A percentile compares a stretch with the other conserved stretches of the same genome.
These are phyloP conservation scores for Neurospora intermedia DNA, from an alignment of 495 filamentous ascomycete genomes.

Conservation along the genomic window DNA sequence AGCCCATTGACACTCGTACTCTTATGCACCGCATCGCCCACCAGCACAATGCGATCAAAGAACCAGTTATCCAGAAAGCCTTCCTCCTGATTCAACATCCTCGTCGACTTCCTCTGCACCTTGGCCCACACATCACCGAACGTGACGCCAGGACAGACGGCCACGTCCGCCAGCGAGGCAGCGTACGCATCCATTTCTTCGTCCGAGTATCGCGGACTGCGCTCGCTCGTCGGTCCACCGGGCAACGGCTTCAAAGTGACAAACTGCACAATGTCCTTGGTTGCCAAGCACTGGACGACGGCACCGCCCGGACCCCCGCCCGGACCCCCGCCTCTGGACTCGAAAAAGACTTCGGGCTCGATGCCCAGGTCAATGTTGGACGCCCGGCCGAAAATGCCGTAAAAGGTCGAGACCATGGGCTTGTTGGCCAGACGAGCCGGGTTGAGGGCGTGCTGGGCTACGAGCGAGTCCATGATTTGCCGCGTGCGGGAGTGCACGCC, in stretches of 20 bases:
- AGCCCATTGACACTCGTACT: background rate
- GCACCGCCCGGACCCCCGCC: background rate
- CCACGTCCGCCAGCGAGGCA: background rate
- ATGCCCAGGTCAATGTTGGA: background rate
- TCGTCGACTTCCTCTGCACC: background rate
- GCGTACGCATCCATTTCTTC: background rate
- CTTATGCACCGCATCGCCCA: slow-evolving; percentile 37
- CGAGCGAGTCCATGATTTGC: slow-evolving; percentile 28
- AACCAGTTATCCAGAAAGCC: slow-evolving; percentile 27
- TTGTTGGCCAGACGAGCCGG: background rate
- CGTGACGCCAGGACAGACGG: background rate
- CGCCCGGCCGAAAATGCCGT: background rate
- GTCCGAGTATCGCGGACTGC: background rate
- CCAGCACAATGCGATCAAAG: slow-evolving; percentile 28
- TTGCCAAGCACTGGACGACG: background rate
- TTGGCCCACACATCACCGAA: background rate
- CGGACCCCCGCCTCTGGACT: background rate
- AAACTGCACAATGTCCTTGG: background rate
- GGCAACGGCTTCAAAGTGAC: background rate
- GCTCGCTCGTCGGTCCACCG: background rate
- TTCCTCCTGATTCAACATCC: slow-evolving; percentile 31
- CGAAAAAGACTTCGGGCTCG: background rate
- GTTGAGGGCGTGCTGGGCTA: background rate
- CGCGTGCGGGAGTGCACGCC: slow-evolving; percentile 37
- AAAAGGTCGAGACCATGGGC: background rate